These are phyloP conservation scores for Penicillium atrosanguineum DNA, from an alignment of 495 filamentous ascomycete genomes.

Conservation along the genomic window DNA sequence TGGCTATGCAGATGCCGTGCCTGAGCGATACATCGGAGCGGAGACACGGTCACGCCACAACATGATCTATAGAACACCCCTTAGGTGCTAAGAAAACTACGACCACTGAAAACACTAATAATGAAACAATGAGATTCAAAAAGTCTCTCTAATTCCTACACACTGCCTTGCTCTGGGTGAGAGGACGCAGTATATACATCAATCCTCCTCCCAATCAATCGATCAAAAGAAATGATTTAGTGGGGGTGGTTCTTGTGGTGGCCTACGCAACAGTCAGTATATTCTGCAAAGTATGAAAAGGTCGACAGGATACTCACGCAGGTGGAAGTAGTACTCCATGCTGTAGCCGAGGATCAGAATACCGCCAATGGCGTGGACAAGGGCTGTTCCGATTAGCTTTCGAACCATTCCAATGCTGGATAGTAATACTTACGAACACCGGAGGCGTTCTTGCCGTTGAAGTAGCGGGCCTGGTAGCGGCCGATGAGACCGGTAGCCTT, in stretches of 20 bases:
- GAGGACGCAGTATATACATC: conserved; percentile 42
- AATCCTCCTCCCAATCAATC: conserved; percentile 27
- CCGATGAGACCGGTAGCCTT: conserved; percentile 76
- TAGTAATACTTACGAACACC: conserved; percentile 70
- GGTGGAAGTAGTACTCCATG: conserved; percentile 99
- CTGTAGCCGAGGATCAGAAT: conserved; percentile 82
- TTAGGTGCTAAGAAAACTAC: neutral
- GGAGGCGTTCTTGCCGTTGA: conserved; percentile 76
- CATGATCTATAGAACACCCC: neutral
- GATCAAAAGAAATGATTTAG: conserved; percentile 50
- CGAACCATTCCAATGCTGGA: neutral
- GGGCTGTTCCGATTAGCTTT: conserved; percentile 54
- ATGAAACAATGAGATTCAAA: conserved; percentile 30
- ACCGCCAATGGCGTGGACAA: conserved; percentile 77
- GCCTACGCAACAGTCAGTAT: conserved; percentile 50
- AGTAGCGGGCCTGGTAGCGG: conserved; percentile 91
- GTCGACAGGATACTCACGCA: conserved; percentile 65
- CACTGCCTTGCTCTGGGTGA: conserved; percentile 27
- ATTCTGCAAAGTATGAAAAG: neutral
- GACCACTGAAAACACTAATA: neutral
- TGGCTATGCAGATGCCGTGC: neutral
- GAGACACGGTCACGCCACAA: neutral
- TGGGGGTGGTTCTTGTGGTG: conserved; percentile 99
- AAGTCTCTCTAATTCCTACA: conserved; percentile 30
- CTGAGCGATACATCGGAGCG: neutral